Conservation (phyloP, 805 yeast species). For the Ogataea saltuana region DNA sequence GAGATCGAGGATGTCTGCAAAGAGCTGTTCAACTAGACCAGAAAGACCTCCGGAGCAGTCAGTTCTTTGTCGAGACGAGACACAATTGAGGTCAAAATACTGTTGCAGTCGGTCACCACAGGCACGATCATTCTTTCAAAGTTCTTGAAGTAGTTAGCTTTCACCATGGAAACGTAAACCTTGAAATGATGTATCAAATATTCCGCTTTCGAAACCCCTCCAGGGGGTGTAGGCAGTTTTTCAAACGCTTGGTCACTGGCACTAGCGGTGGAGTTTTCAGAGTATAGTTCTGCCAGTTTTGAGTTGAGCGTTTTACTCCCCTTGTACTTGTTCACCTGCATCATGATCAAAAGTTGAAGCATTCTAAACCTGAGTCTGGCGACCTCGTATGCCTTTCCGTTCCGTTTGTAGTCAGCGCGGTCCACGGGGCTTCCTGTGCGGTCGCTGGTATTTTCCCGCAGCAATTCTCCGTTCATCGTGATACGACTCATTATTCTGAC, state of each 20-base stretch:
- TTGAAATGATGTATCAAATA: slow-evolving; percentile 12
- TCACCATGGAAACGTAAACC: slow-evolving; percentile 14
- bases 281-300: slow-evolving; percentile 3
- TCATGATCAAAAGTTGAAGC: slow-evolving; percentile 23
- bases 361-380: slow-evolving; percentile 20
- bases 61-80: slow-evolving; percentile 23
- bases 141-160: slow-evolving; percentile 20
- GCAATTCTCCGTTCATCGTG: slow-evolving; percentile 5
- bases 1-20: slow-evolving; percentile 55
- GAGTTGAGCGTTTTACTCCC: slow-evolving; percentile 10
- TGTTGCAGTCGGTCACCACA: slow-evolving; percentile 24
- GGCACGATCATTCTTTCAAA: slow-evolving; percentile 22
- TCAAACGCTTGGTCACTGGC: slow-evolving; percentile 12
- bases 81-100: slow-evolving; percentile 18
- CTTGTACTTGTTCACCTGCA: slow-evolving; percentile 13
- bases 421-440: neutral
- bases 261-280: too few species aligned
- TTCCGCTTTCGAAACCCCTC: slow-evolving; percentile 15
- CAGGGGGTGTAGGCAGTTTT: slow-evolving; percentile 5
- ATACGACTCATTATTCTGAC: slow-evolving; percentile 12
- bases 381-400: slow-evolving; percentile 12
- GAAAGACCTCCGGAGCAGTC: slow-evolving; percentile 18
- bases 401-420: slow-evolving; percentile 9
- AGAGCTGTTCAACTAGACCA: slow-evolving; percentile 57
- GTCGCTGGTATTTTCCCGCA: neutral